Conservation (phyloP, 2,329 filamentous ascomycete genomes). For the Elsinoe arachidis region DNA sequence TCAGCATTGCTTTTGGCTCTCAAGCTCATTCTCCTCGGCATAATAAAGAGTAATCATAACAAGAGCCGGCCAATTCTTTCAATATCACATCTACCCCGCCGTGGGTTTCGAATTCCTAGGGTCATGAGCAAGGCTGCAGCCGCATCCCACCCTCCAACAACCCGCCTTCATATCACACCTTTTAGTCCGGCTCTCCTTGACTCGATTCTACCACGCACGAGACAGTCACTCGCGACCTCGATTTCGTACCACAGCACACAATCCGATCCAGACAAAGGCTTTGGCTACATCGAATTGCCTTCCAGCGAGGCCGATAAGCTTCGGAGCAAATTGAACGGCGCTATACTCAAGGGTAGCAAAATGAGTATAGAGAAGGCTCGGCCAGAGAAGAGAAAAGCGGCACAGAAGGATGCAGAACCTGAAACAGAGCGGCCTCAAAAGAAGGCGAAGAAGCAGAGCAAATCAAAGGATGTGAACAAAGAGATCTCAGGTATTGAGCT, state of each 20-base stretch:
- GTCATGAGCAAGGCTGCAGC: constrained; percentile 12
- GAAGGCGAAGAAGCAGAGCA: constrained; percentile 43
- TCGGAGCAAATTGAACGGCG: constrained; percentile 82
- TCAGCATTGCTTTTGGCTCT: too few relatives aligned
- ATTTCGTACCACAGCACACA: constrained; percentile 81
- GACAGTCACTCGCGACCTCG: constrained; percentile 60
- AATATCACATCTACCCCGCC: too few relatives aligned
- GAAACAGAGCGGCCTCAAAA: constrained; percentile 27
- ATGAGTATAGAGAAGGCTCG: constrained; percentile 75
- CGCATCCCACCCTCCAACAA: constrained; percentile 19
- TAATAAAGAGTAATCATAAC: too few relatives aligned
- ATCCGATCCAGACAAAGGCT: constrained; percentile 82
- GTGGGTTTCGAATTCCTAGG: too few relatives aligned
- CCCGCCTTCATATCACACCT: constrained; percentile 78
- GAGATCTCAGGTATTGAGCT: constrained; percentile 63
- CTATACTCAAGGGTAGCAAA: constrained; percentile 74
- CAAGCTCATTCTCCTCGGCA: too few relatives aligned
- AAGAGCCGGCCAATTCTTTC: too few relatives aligned
- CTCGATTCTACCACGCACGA: constrained; percentile 59
- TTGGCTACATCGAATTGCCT: constrained; percentile 83
- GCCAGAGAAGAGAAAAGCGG: constrained; percentile 47
- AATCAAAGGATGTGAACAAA: constrained; percentile 43
- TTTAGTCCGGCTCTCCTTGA: constrained; percentile 66
- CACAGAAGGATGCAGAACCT: constrained; percentile 22
- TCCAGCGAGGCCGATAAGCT: constrained; percentile 77